Percentiles rank a stretch among this genome's conserved stretches.
Evolutionary conservation across 345 rosid species (phyloP).

Genomic region (Gossypium arboreum): DNA sequence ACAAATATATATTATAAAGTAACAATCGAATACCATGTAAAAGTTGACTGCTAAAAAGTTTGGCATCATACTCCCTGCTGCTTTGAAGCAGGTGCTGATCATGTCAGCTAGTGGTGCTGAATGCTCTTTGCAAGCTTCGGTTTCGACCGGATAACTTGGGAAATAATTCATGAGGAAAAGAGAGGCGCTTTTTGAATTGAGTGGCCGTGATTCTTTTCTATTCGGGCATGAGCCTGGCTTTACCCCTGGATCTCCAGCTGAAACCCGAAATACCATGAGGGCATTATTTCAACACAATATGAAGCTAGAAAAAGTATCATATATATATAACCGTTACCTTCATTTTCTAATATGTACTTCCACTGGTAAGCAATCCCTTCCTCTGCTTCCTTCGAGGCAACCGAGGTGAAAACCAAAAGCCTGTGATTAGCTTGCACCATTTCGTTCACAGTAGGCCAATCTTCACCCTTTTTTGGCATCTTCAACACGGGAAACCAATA

Average conservation of each 20-base stretch:
- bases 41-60: conserved; percentile 93
- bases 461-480: conserved; percentile 92
- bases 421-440: conserved; percentile 82
- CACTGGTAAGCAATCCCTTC: conserved; percentile 98
- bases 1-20: not conserved
- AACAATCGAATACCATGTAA: conserved; percentile 64
- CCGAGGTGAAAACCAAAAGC: conserved; percentile 87
- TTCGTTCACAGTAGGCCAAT: conserved; percentile 90
- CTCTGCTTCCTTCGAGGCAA: conserved; percentile 87
- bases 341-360: conserved; percentile 90
- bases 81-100: conserved; percentile 82
- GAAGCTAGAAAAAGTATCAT: not conserved
- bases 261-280: conserved; percentile 24
- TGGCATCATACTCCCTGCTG: conserved; percentile 78
- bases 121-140: conserved; percentile 92
- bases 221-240: conserved; percentile 81
- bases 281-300: conserved; percentile 3
- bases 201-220: conserved; percentile 76
- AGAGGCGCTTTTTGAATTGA: conserved; percentile 64
- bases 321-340: conserved; percentile 40
- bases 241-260: conserved; percentile 78
- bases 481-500: conserved; percentile 80
- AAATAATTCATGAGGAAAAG: conserved; percentile 90
- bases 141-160: conserved; percentile 75
- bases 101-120: conserved; percentile 76